Conservation (phyloP, 371 early-diverging fungal genomes). For the Coemansia sp. region DNA sequence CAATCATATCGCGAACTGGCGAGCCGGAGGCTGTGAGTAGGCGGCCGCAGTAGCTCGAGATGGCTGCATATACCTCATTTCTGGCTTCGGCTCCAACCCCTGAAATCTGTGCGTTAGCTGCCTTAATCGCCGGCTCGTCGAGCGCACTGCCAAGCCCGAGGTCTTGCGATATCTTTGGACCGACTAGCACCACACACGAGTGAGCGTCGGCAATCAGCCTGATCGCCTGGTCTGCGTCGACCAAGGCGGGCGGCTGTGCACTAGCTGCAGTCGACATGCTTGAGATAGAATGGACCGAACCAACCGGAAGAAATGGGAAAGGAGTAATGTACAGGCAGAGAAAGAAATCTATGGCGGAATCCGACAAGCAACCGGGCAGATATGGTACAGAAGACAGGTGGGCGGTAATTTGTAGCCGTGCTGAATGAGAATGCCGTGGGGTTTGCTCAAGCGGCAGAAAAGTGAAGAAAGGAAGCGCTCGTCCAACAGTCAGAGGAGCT, state of each 20-base stretch:
- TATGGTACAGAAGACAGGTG: background rate
- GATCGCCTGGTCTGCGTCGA: background rate
- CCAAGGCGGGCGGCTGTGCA: background rate
- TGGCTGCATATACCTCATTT: background rate
- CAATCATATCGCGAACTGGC: constrained; percentile 9
- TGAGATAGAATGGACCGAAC: background rate
- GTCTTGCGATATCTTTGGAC: constrained; percentile 9
- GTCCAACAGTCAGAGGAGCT: too few relatives aligned
- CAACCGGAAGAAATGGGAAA: background rate
- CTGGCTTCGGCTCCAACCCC: background rate
- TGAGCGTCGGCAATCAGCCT: constrained; percentile 3
- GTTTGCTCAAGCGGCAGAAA: background rate
- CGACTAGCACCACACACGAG: constrained; percentile 32
- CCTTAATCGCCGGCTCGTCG: background rate
- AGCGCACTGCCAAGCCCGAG: constrained; percentile 6
- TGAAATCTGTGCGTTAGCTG: background rate
- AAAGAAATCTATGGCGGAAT: background rate
- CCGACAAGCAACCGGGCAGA: background rate
- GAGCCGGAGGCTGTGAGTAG: constrained; percentile 13
- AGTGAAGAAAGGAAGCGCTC: background rate
- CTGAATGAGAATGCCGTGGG: background rate
- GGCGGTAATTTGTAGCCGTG: background rate
- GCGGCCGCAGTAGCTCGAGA: constrained; percentile 31
- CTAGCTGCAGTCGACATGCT: background rate
- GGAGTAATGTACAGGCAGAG: constrained; percentile 2